These are phyloP conservation scores for Xylaria scruposa DNA, from an alignment of 495 filamentous ascomycete species.

Conservation along the genomic window DNA sequence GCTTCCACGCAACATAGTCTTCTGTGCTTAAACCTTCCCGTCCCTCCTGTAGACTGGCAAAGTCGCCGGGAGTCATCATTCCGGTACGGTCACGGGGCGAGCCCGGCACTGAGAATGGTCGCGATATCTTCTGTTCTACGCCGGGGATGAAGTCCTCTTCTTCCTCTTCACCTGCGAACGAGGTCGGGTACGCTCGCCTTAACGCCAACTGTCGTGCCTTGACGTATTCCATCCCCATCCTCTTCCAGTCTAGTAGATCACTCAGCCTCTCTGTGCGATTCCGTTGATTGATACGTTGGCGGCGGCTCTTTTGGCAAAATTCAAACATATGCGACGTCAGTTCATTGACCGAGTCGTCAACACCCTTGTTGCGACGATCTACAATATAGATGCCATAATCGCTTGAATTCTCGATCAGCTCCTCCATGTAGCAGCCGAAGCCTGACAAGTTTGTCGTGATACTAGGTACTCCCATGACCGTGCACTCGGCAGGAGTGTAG, in stretches of 20 bases:
- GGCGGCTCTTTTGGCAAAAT: conserved; percentile 89
- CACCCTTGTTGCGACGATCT: conserved; percentile 91
- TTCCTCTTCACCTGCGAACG: conserved; percentile 77
- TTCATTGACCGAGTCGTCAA: conserved; percentile 97
- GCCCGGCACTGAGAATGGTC: conserved; percentile 91
- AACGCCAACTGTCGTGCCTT: conserved; percentile 94
- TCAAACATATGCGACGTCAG: conserved; percentile 92
- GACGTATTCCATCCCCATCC: conserved; percentile 99
- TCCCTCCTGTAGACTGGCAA: conserved; percentile 93
- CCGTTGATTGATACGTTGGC: conserved; percentile 97
- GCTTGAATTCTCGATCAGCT: conserved; percentile 94
- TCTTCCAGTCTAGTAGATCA: conserved; percentile 97
- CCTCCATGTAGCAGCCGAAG: conserved; percentile 99
- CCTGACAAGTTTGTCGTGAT: conserved; percentile 98
- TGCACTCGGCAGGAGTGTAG: conserved; percentile 97
- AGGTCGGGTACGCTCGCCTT: conserved; percentile 86
- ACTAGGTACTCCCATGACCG: conserved; percentile 98
- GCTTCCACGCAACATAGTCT: conserved; percentile 96
- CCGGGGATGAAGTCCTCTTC: conserved; percentile 84
- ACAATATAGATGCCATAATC: conserved; percentile 99
- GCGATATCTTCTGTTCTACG: conserved; percentile 88
- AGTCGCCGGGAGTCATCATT: conserved; percentile 99
- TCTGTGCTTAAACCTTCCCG: conserved; percentile 93
- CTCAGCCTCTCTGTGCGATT: conserved; percentile 97
- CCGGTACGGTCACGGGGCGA: conserved; percentile 89